Conservation (phyloP, 192 early-diverging fungal species). For the Coemansia sp. region DNA sequence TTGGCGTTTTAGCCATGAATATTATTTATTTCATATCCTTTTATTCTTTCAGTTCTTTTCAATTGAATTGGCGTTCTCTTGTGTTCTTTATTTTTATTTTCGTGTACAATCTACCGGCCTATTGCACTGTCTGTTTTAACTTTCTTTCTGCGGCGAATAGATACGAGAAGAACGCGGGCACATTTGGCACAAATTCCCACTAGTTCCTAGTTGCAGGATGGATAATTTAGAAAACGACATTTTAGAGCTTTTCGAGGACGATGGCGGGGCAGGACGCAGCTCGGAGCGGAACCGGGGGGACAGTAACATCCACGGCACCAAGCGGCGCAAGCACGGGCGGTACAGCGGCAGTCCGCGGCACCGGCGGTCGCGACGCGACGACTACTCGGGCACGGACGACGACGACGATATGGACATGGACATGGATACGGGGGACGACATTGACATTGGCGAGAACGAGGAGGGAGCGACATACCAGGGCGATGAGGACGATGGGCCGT, state of each 20-base stretch:
- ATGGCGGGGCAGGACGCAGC: slow-evolving; percentile 17
- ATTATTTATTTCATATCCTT: too few relatives aligned
- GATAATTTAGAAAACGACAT: slow-evolving; percentile 52
- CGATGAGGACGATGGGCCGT: slow-evolving; percentile 60
- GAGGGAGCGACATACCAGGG: slow-evolving; percentile 31
- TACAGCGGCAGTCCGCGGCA: slow-evolving; percentile 25
- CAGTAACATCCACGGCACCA: slow-evolving; percentile 19
- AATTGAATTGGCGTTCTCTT: too few relatives aligned
- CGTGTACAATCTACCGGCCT: too few relatives aligned
- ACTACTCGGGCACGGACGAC: slow-evolving; percentile 33
- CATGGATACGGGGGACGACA: slow-evolving; percentile 34
- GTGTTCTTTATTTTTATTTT: too few relatives aligned
- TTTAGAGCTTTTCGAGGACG: slow-evolving; percentile 49
- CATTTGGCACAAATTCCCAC: background rate
- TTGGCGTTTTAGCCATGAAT: background rate
- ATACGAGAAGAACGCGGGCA: too few relatives aligned
- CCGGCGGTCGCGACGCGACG: slow-evolving; percentile 21
- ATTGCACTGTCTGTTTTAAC: too few relatives aligned
- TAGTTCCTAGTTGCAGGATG: slow-evolving; percentile 1
- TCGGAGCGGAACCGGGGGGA: slow-evolving; percentile 27
- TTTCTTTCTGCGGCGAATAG: background rate
- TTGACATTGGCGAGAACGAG: slow-evolving; percentile 32
- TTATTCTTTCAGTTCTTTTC: too few relatives aligned
- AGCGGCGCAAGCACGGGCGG: slow-evolving; percentile 26
- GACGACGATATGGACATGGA: slow-evolving; percentile 35